Base-by-base conservation (phyloP, 2,329 filamentous ascomycete species). In the Cytospora piceicola region DNA sequence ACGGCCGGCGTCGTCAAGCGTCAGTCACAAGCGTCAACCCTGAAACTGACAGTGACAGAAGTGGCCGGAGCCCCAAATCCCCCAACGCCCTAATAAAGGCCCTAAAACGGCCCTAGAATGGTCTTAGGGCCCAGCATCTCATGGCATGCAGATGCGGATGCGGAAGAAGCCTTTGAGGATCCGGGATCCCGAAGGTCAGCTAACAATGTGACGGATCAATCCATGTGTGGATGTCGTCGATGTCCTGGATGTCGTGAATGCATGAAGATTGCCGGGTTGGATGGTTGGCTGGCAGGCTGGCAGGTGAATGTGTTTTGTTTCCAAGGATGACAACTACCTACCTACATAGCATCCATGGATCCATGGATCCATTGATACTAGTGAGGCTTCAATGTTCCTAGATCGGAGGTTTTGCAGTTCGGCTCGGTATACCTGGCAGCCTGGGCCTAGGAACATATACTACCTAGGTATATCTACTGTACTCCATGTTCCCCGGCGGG, bases 1-100 rank as follows among this genome's bases (percentile, higher is more conserved):
- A 22, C 46, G 46, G 46, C 46, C 46, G 46, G 46, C 46, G 46
- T 49, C 22, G n/a, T 49, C 46, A 49, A 49, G 46, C 46, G 46
- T 49, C 46, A 49, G n/a, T 49, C 46, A 36, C 34, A 49, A 49
- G 22, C 46, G 46, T 49, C 46, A 49, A 49, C 17, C 46, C 46
- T 49, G 46, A 49, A 22, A 49, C 46, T 49, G 46, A 20, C 46
- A 49, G 42, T 22, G n/a, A 7, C 42, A n/a, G 42, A n/a, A 49
- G 46, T 22, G n/a, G 20, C 42, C 42, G 42, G 42, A 49, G 46
- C 46, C n/a, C 46, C n/a, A 49, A 24, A 36, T 9, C 34, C 34
- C 34, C 27, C 27, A 36, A 15, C 2, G 34, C 34, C 34, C 34
- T 12, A 36, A 36, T 8, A 36, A 36, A 36, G 34, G 34, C 12